Base-by-base conservation (phyloP, 148 eudicot genomes). In the Spergularia bocconei region DNA sequence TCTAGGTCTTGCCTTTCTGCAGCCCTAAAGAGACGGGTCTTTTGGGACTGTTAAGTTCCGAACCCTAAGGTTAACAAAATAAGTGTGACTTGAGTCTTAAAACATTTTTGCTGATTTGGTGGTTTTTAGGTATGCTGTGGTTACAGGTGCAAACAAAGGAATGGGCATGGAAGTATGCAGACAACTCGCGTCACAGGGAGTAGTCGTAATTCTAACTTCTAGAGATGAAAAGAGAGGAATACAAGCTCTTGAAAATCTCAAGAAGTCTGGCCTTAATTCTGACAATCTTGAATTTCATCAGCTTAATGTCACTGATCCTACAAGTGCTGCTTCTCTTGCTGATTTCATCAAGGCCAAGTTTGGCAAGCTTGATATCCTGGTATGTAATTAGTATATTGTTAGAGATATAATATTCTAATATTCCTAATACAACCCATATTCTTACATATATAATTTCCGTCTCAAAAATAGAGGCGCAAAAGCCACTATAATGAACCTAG, bases 351-450 rank as follows among this genome's bases (percentile, higher is more conserved):
- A 76, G 72, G 13, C 79, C n/a, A 71, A 78, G 71, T 81, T 78
- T 53, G 84, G 89, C 41, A 88, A 81, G 72, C 91, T 88, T 65
- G 89, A 88, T 81, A 88, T 88, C 68, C 76, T 88, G 87, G 91
- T 88, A 78, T 33, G 53, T 23, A 6, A 29, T 56, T 71, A 0
- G 51, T 20, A 44, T n/a, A n/a, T n/a, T n/a, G n/a, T n/a, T n/a
- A n/a, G n/a, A n/a, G n/a, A n/a, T n/a, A n/a, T n/a, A n/a, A n/a
- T n/a, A n/a, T n/a, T n/a, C n/a, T n/a, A n/a, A n/a, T n/a, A n/a
- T n/a, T n/a, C n/a, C n/a, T n/a, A n/a, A n/a, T n/a, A n/a, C n/a
- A n/a, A n/a, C n/a, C n/a, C n/a, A n/a, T n/a, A n/a, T n/a, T n/a
- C n/a, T n/a, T n/a, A n/a, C n/a, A n/a, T n/a, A n/a, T 44, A 44